phyloP scores from a whole-genome alignment of 2,329 filamentous ascomycete species.

The Penicillium sp. region DNA sequence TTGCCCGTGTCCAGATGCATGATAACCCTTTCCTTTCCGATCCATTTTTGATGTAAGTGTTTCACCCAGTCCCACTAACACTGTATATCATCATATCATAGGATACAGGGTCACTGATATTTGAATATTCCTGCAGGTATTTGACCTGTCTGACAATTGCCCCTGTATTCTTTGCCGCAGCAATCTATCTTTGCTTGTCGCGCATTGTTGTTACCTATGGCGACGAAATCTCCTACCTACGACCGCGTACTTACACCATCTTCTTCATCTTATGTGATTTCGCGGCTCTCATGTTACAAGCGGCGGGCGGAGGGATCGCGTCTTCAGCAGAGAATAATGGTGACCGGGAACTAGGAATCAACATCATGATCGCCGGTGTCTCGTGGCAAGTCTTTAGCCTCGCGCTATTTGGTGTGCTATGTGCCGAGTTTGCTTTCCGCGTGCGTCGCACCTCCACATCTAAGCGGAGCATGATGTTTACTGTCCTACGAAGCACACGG shows the following conservation, averaged over 20 bases:
- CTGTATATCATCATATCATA: no score
- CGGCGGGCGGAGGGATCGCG: neutral
- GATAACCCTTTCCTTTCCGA: slow-evolving; percentile 46
- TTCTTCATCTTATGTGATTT: no score
- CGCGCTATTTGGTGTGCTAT: no score
- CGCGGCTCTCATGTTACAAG: slow-evolving; percentile 14
- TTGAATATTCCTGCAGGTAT: no score
- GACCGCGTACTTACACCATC: slow-evolving; percentile 30
- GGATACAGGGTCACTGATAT: no score
- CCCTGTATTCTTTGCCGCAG: slow-evolving; percentile 65
- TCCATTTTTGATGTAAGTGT: slow-evolving; percentile 43
- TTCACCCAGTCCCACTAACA: slow-evolving; percentile 37
- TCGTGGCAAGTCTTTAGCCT: no score
- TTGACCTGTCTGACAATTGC: slow-evolving; percentile 64
- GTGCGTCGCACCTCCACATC: no score
- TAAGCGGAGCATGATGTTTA: no score
- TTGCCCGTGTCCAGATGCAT: slow-evolving; percentile 57
- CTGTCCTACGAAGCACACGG: no score
- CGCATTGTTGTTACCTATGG: slow-evolving; percentile 39
- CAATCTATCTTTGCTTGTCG: slow-evolving; percentile 59
- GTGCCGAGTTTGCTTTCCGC: no score
- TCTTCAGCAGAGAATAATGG: neutral
- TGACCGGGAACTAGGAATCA: no score
- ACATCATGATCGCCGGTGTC: no score
- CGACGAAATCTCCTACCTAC: slow-evolving; percentile 32